Percentiles rank a stretch among this genome's conserved stretches.
phyloP scores from a whole-genome alignment of 352 stramenopile species.

The Phytophthora sansomeana region DNA sequence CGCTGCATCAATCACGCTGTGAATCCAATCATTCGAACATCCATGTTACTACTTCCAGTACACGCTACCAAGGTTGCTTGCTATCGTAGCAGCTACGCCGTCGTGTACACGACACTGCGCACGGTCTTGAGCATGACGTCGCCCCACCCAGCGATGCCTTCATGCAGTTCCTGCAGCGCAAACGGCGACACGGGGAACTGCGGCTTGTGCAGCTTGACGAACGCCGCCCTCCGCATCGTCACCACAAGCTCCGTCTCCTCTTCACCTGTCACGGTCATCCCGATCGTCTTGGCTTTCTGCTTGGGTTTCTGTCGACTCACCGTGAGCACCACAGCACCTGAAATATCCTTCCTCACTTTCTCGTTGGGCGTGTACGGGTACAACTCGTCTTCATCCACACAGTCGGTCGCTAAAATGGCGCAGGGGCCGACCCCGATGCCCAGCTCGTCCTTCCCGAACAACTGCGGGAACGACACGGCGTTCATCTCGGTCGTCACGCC shows the following conservation, averaged over 20 bases:
- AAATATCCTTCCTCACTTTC: constrained; percentile 45
- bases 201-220: constrained; percentile 38
- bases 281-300: too few relatives aligned
- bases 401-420: constrained; percentile 35
- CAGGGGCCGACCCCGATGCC: constrained; percentile 13
- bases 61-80: too few relatives aligned
- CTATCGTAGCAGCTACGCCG: constrained; percentile 16
- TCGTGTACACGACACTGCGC: constrained; percentile 39
- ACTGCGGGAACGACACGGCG: constrained; percentile 35
- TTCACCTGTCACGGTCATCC: too few relatives aligned
- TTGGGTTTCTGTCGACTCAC: constrained; percentile 22
- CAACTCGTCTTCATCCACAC: constrained; percentile 49
- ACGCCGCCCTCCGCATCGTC: constrained; percentile 33
- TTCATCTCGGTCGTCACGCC: constrained; percentile 46
- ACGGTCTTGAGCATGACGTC: constrained; percentile 49
- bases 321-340: constrained; percentile 29
- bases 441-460: constrained; percentile 35
- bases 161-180: constrained; percentile 36
- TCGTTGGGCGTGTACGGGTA: constrained; percentile 45
- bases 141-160: constrained; percentile 38
- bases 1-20: too few relatives aligned
- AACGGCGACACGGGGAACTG: constrained; percentile 30
- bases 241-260: constrained; percentile 41
- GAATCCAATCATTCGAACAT: too few relatives aligned
- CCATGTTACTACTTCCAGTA: constrained; percentile 3